Conservation (phyloP, 164 flowering plant genomes). For the Taxillus chinensis region DNA sequence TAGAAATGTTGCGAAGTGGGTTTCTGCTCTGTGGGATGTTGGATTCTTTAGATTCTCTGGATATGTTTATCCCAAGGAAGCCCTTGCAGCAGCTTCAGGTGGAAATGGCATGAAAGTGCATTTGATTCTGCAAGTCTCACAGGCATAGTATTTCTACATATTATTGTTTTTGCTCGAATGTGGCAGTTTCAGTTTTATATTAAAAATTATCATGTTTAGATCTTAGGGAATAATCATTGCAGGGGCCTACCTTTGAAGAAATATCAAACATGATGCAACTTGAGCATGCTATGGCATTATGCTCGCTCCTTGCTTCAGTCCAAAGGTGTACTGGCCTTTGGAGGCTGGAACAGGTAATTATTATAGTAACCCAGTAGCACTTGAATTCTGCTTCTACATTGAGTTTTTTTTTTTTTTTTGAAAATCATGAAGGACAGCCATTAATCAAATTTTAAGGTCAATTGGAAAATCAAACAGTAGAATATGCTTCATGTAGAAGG, state of each 20-base stretch:
- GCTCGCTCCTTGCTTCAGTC: slow-evolving; percentile 62
- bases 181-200: background rate
- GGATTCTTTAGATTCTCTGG: slow-evolving; percentile 70
- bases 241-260: slow-evolving; percentile 61
- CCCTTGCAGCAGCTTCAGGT: slow-evolving; percentile 61
- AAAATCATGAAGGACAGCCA: no score
- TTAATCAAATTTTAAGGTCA: no score
- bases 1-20: slow-evolving; percentile 69
- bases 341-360: slow-evolving; percentile 69
- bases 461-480: no score
- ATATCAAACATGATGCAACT: slow-evolving; percentile 34
- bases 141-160: slow-evolving; percentile 35
- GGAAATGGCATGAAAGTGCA: slow-evolving; percentile 48
- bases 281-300: slow-evolving; percentile 48
- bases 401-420: no score
- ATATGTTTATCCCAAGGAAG: slow-evolving; percentile 52
- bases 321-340: slow-evolving; percentile 67
- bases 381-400: no score
- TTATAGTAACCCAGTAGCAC: background rate
- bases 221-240: slow-evolving; percentile 8
- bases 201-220: slow-evolving; percentile 1
- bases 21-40: slow-evolving; percentile 74
- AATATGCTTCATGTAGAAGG: no score
- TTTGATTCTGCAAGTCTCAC: slow-evolving; percentile 49
- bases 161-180: background rate